Conservation (phyloP, 2,329 filamentous ascomycete genomes). For the Cercospora sp. region DNA sequence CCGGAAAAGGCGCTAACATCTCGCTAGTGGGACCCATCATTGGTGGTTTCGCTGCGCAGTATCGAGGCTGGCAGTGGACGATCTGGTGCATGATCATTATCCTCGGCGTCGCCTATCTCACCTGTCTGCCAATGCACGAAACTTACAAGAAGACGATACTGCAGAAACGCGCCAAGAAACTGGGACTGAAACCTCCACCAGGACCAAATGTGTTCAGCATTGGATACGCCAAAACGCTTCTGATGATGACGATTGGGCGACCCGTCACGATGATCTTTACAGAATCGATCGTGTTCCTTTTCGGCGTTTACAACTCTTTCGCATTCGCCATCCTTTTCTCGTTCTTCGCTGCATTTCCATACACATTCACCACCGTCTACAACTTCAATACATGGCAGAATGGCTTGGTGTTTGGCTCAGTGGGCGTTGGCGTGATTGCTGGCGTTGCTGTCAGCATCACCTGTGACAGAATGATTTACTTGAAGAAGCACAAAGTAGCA, state of each 20-base stretch:
- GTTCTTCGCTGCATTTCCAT: conserved; percentile 39
- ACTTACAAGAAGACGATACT: conserved; percentile 57
- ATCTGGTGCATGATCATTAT: conserved; percentile 49
- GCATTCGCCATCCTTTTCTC: conserved; percentile 36
- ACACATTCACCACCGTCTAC: conserved; percentile 65
- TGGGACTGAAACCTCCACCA: conserved; percentile 32
- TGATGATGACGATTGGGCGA: conserved; percentile 36
- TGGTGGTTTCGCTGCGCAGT: conserved; percentile 47
- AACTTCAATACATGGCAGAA: conserved; percentile 75
- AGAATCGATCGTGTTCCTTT: conserved; percentile 41
- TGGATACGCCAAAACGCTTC: conserved; percentile 33
- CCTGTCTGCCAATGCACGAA: conserved; percentile 51
- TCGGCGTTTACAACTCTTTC: conserved; percentile 38
- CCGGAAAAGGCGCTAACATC: neutral
- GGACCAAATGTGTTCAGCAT: conserved; percentile 32
- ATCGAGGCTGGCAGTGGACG: conserved; percentile 46
- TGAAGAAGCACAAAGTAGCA: conserved; percentile 34
- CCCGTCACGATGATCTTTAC: conserved; percentile 39
- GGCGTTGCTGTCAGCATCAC: conserved; percentile 48
- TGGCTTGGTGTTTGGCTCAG: conserved; percentile 73
- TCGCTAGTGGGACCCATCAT: conserved; percentile 2
- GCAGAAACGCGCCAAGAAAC: conserved; percentile 38
- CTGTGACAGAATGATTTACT: conserved; percentile 43
- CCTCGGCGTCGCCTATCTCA: conserved; percentile 40
- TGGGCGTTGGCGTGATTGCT: conserved; percentile 65